Evolutionary conservation across 2,329 filamentous ascomycete genomes (phyloP).

Genomic region (Xenosphaeropsis pyriputrescens): DNA sequence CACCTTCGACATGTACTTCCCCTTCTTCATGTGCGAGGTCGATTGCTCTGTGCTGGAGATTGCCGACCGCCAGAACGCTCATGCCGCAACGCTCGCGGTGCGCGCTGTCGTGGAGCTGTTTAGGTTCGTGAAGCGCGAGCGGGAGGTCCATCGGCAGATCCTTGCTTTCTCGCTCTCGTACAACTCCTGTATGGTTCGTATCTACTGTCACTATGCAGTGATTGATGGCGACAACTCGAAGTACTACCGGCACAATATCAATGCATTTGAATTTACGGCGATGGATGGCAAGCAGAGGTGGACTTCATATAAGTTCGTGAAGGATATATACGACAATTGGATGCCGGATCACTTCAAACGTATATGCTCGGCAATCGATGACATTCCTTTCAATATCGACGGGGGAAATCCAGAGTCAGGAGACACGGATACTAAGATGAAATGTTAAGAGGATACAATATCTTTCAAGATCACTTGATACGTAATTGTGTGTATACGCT

Average conservation of each 20-base stretch:
- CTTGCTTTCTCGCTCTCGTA: constrained; percentile 24
- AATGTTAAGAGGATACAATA: too few species aligned
- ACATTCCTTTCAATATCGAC: constrained; percentile 10
- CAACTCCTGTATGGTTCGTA: too few species aligned
- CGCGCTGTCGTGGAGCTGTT: too few species aligned
- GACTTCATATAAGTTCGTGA: too few species aligned
- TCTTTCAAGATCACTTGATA: too few species aligned
- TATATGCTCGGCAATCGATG: constrained; percentile 7
- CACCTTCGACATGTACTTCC: constrained; percentile 30
- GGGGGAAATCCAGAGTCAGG: too few species aligned
- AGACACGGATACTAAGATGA: too few species aligned
- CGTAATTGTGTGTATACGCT: too few species aligned
- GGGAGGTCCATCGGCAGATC: constrained; percentile 23
- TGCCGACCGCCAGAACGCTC: constrained; percentile 22
- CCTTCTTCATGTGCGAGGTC: constrained; percentile 30
- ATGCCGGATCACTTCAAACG: constrained; percentile 12
- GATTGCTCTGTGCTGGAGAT: too few species aligned
- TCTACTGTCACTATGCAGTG: constrained; percentile 16
- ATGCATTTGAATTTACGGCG: constrained; percentile 9
- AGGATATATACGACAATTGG: constrained; percentile 14
- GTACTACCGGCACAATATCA: constrained; percentile 13
- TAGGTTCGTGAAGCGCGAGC: constrained; percentile 19
- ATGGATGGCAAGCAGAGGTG: constrained; percentile 12
- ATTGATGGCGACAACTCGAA: too few species aligned
- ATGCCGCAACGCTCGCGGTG: constrained; percentile 23